phyloP scores from a whole-genome alignment of 1,284 basidiomycete species.

The Puccinia triticina region DNA sequence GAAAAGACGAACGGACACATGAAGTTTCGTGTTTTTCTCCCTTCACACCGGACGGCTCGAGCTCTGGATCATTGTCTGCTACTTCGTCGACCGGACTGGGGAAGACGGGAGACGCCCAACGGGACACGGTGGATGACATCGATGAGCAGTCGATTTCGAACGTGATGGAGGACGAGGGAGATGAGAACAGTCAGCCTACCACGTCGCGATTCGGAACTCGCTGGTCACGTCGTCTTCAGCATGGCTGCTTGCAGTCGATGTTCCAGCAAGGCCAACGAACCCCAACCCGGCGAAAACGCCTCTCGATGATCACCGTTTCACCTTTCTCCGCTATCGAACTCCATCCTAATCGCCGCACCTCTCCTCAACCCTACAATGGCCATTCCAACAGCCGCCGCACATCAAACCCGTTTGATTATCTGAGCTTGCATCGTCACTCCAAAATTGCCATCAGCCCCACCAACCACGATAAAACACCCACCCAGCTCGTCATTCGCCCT shows the following conservation, averaged over 20 bases:
- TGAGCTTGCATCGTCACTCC: background rate
- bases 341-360: background rate
- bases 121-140: background rate
- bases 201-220: background rate
- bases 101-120: background rate
- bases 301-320: background rate
- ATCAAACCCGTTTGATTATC: conserved; percentile 6
- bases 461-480: background rate
- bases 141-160: conserved; percentile 3
- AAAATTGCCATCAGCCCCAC: background rate
- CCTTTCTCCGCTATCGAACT: background rate
- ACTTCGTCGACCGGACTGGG: background rate
- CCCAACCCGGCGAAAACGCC: background rate
- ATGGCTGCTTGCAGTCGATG: background rate
- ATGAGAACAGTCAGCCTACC: background rate
- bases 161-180: background rate
- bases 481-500: background rate
- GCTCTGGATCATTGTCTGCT: background rate
- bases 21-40: background rate
- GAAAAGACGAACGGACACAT: background rate
- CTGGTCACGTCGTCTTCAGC: background rate
- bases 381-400: background rate
- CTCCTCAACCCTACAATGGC: background rate
- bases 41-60: background rate
- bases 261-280: background rate